Evolutionary conservation across 306 rosid species (phyloP).

Genomic region (Heteromeles arbutifolia): DNA sequence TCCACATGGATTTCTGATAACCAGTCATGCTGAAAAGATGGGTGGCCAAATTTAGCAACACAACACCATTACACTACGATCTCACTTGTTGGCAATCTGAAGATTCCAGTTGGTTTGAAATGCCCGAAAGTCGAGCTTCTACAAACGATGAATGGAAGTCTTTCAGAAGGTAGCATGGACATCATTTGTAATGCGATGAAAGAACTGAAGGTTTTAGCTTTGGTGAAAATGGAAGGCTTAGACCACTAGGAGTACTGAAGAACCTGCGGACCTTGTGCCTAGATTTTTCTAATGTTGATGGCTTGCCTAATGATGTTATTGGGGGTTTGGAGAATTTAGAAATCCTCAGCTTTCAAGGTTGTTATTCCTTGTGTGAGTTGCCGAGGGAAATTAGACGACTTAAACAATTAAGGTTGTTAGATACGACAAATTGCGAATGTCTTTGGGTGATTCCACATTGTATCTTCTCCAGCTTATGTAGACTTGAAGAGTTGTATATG

Average conservation of each 20-base stretch:
- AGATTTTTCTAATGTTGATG: neutral
- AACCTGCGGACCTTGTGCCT: neutral
- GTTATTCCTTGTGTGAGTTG: rapidly evolving
- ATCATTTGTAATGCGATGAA: neutral
- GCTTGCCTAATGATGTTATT: neutral
- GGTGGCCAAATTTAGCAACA: neutral
- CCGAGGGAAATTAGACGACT: neutral
- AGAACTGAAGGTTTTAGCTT: neutral
- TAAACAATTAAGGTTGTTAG: neutral
- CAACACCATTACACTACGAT: neutral
- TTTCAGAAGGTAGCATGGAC: neutral
- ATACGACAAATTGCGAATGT: rapidly evolving
- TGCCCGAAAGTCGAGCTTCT: neutral
- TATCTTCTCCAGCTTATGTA: neutral
- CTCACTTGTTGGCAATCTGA: neutral
- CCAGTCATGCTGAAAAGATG: neutral
- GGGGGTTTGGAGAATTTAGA: neutral
- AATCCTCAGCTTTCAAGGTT: neutral
- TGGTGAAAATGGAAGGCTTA: neutral
- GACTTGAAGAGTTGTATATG: neutral
- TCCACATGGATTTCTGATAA: neutral
- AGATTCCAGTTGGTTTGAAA: neutral
- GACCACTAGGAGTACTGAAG: neutral
- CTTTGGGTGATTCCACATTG: neutral
- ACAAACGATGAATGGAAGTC: rapidly evolving